Base-by-base conservation (phyloP, 2,329 filamentous ascomycete species). In the Sordariomycetes sp. region DNA sequence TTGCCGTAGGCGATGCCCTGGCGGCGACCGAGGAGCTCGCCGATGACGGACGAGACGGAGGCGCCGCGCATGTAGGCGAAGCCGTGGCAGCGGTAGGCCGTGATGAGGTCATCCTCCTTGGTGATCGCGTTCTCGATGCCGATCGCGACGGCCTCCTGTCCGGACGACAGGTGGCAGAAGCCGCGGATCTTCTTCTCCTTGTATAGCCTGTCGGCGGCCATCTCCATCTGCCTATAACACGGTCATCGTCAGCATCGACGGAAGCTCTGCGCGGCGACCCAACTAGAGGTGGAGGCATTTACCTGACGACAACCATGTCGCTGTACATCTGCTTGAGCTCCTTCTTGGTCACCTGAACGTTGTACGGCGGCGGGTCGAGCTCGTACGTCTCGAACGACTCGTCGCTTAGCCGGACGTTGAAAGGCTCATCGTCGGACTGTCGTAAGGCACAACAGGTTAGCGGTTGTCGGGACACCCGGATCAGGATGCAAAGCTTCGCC, bases 151-250 rank as follows among this genome's bases (percentile, higher is more conserved):
- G 94, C 94, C 81, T 99, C 94, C 77, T 99, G 94, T 62, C 94
- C 94, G 60, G 88, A 95, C 59, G 94, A 97, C 74, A 99, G 77
- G 78, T 99, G 94, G 79, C 94, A 99, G 87, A 99, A 99, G 77
- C 94, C 94, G 67, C 94, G 89, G 67, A 99, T 97, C 83, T 99
- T 97, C 87, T 99, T 99, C 81, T 97, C 94, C 81, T 99, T 99
- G 89, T 99, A 99, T 69, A 99, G 80, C 71, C 92, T 85, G 72
- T 99, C 94, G 77, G 94, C 90, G 64, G 92, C 91, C 92, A 99
- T 96, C 77, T 99, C 94, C 94, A 99, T 96, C 74, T 95, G 94
- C 77, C 91, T 96, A 66, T 58, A 28, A 34, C 22, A 22, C 39
- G 32, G 5, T 32, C n/a, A 36, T n/a, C 28, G 59, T 62, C 54